Evolutionary conservation across 2,329 filamentous ascomycete species (phyloP).

Genomic region (Hyphodiscus sp.): DNA sequence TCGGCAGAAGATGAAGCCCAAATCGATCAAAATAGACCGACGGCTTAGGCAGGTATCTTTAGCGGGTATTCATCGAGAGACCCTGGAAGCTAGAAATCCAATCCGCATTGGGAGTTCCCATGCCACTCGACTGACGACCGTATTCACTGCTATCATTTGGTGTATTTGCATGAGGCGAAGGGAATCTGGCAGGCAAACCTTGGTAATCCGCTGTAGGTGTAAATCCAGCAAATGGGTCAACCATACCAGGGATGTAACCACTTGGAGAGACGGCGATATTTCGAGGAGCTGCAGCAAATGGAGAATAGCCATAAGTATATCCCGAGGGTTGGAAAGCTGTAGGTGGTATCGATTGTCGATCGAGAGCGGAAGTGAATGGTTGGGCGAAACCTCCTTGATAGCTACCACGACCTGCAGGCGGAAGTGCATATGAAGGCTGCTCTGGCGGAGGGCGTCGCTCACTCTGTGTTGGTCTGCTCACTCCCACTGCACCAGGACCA

Average conservation of each 20-base stretch:
- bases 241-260: slow-evolving; percentile 34
- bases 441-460: slow-evolving; percentile 37
- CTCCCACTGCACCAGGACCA: slow-evolving; percentile 58
- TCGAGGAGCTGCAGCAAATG: slow-evolving; percentile 37
- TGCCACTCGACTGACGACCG: slow-evolving; percentile 36
- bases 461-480: slow-evolving; percentile 35
- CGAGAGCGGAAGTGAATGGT: slow-evolving; percentile 37
- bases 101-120: slow-evolving; percentile 39
- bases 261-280: slow-evolving; percentile 28
- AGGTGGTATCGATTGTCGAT: slow-evolving; percentile 32
- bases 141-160: slow-evolving; percentile 35
- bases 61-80: slow-evolving; percentile 55
- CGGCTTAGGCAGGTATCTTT: background rate
- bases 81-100: slow-evolving; percentile 62
- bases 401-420: slow-evolving; percentile 16
- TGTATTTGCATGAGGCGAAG: slow-evolving; percentile 33
- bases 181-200: slow-evolving; percentile 41
- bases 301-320: slow-evolving; percentile 37
- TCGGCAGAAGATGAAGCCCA: background rate
- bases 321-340: slow-evolving; percentile 34
- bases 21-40: background rate
- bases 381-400: slow-evolving; percentile 37
- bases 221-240: slow-evolving; percentile 40
- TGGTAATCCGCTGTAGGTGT: slow-evolving; percentile 38
- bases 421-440: slow-evolving; percentile 18